phyloP scores from a whole-genome alignment of 2,329 filamentous ascomycete species.

The Sclerotinia glacialis region DNA sequence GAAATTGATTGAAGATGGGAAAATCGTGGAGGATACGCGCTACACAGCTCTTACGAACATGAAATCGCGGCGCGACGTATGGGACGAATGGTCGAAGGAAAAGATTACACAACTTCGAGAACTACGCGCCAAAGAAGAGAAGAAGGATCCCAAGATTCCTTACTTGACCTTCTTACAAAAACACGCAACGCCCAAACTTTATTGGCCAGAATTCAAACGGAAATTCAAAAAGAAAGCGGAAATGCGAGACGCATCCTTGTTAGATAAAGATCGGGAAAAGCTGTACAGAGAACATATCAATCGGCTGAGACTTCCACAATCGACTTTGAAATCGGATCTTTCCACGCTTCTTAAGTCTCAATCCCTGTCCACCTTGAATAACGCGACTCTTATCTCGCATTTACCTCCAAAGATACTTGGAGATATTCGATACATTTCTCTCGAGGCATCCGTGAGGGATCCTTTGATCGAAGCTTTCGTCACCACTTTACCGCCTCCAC shows the following conservation, averaged over 20 bases:
- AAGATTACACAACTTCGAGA: slow-evolving; percentile 71
- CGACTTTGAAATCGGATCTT: slow-evolving; percentile 68
- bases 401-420: slow-evolving; percentile 62
- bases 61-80: slow-evolving; percentile 76
- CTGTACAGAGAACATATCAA: slow-evolving; percentile 72
- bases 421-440: slow-evolving; percentile 68
- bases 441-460: slow-evolving; percentile 60
- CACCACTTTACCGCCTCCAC: slow-evolving; percentile 58
- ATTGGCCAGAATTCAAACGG: slow-evolving; percentile 94
- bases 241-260: slow-evolving; percentile 71
- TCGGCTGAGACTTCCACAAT: slow-evolving; percentile 62
- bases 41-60: slow-evolving; percentile 83
- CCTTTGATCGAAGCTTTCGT: slow-evolving; percentile 65
- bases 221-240: slow-evolving; percentile 80
- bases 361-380: slow-evolving; percentile 58
- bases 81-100: slow-evolving; percentile 78
- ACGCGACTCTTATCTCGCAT: slow-evolving; percentile 52
- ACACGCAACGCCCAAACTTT: slow-evolving; percentile 84
- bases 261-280: slow-evolving; percentile 77
- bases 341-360: slow-evolving; percentile 61
- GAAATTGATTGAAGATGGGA: slow-evolving; percentile 77
- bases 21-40: slow-evolving; percentile 77
- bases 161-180: slow-evolving; percentile 80
- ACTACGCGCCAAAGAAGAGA: slow-evolving; percentile 70
- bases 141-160: slow-evolving; percentile 76